Conservation (phyloP, 768 basidiomycete genomes). For the Leccinum fibrillosum region DNA sequence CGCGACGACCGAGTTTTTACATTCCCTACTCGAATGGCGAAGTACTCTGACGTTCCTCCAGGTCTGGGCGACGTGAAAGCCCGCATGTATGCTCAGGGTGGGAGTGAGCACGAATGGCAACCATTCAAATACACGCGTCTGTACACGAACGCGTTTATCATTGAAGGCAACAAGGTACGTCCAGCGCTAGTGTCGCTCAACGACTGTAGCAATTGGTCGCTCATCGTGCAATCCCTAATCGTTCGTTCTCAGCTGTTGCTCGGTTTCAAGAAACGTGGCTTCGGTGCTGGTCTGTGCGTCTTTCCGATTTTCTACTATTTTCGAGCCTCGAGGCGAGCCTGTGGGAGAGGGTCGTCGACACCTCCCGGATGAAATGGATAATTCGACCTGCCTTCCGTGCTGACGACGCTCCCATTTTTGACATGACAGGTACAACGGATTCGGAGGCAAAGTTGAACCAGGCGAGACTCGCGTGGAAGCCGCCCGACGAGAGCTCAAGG, state of each 20-base stretch:
- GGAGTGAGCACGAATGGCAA: constrained; percentile 45
- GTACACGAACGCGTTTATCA: constrained; percentile 73
- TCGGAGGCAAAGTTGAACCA: constrained; percentile 82
- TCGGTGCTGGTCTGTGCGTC: constrained; percentile 59
- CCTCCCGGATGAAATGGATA: neutral
- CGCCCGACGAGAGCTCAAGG: constrained; percentile 73
- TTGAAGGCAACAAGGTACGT: constrained; percentile 48
- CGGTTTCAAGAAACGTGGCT: constrained; percentile 78
- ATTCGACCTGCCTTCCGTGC: neutral
- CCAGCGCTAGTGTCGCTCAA: neutral
- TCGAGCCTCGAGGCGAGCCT: neutral
- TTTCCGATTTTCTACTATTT: neutral
- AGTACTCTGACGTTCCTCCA: constrained; percentile 35
- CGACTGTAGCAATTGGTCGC: neutral
- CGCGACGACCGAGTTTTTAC: neutral
- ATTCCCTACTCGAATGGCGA: constrained; percentile 10
- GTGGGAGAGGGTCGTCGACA: neutral
- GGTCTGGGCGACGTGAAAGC: constrained; percentile 34
- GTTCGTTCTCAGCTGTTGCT: constrained; percentile 63
- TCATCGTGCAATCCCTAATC: neutral
- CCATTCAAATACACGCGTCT: constrained; percentile 37
- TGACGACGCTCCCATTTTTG: neutral
- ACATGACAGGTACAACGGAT: constrained; percentile 72
- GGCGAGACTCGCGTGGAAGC: constrained; percentile 68
- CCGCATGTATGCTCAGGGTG: constrained; percentile 36